phyloP scores from a whole-genome alignment of 805 yeast genomes.

The Ogataea allantospora region DNA sequence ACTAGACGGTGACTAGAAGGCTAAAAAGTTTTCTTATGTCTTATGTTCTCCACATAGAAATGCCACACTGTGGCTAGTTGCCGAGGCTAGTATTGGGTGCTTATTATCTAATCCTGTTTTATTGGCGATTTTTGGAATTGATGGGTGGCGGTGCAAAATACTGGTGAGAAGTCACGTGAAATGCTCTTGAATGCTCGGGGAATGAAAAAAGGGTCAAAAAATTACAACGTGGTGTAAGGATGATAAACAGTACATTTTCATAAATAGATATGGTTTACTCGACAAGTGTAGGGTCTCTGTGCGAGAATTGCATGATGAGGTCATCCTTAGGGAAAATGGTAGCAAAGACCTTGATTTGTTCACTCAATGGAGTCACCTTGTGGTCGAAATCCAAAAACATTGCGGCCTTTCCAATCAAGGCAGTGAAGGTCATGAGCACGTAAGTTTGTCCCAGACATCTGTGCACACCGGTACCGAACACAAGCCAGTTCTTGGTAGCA shows the following conservation, averaged over 20 bases:
- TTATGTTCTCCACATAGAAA: slow-evolving; percentile 9
- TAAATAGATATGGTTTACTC: slow-evolving; percentile 9
- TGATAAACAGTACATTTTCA: background rate
- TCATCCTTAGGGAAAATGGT: slow-evolving; percentile 98
- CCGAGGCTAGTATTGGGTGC: background rate
- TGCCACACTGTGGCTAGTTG: slow-evolving; percentile 17
- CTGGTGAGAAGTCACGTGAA: slow-evolving; percentile 17
- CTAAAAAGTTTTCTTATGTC: background rate
- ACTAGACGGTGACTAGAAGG: background rate
- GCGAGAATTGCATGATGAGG: slow-evolving; percentile 70
- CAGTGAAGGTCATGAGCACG: slow-evolving; percentile 86
- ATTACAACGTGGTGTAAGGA: background rate
- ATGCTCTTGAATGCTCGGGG: slow-evolving; percentile 4
- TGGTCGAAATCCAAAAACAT: slow-evolving; percentile 80
- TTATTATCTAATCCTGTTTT: slow-evolving; percentile 5
- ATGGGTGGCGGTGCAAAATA: slow-evolving; percentile 14
- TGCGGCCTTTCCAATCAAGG: slow-evolving; percentile 87
- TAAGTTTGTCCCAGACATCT: slow-evolving; percentile 94
- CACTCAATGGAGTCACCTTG: slow-evolving; percentile 78
- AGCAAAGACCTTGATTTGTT: slow-evolving; percentile 93
- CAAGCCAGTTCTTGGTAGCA: slow-evolving; percentile 90
- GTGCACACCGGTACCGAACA: slow-evolving; percentile 96
- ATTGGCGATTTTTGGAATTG: slow-evolving; percentile 7
- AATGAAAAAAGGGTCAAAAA: slow-evolving; percentile 2
- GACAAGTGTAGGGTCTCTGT: slow-evolving; percentile 51